phyloP scores from a whole-genome alignment of 2,329 filamentous ascomycete genomes.

The Hypoxylon sp. region DNA sequence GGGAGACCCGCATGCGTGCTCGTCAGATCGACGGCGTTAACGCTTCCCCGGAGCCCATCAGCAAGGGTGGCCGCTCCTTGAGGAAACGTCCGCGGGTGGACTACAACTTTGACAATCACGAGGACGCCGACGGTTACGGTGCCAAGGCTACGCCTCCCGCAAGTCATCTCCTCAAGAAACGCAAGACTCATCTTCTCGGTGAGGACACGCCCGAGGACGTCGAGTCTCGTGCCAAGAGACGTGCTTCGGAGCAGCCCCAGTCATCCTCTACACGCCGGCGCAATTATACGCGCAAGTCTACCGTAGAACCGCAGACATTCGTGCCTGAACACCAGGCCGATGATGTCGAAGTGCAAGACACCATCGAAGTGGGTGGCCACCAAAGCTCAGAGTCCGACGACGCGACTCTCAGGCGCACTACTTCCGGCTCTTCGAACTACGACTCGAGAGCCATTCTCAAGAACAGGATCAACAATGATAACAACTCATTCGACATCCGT shows the following conservation, averaged over 20 bases:
- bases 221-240: conserved; percentile 40
- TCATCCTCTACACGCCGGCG: conserved; percentile 39
- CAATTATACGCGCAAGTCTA: conserved; percentile 38
- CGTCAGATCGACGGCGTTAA: conserved; percentile 50
- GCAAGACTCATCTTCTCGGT: conserved; percentile 41
- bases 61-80: conserved; percentile 66
- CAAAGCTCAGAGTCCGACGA: conserved; percentile 47
- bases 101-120: conserved; percentile 63
- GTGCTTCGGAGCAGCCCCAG: conserved; percentile 45
- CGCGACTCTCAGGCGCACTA: conserved; percentile 45
- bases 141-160: conserved; percentile 38
- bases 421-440: conserved; percentile 39
- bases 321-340: conserved; percentile 44
- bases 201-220: conserved; percentile 41
- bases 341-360: conserved; percentile 63
- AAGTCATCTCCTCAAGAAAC: conserved; percentile 43
- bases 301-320: conserved; percentile 42
- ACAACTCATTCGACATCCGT: conserved; percentile 10
- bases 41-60: conserved; percentile 54
- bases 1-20: conserved; percentile 55
- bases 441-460: conserved; percentile 31
- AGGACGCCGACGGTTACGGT: conserved; percentile 51
- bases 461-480: too few relatives aligned
- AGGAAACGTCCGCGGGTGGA: conserved; percentile 64
- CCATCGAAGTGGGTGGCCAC: conserved; percentile 62